Percentiles rank a stretch among this genome's conserved stretches.
These are phyloP conservation scores for Agrostemma githago DNA, from an alignment of 148 eudicot genomes.

Conservation along the genomic window DNA sequence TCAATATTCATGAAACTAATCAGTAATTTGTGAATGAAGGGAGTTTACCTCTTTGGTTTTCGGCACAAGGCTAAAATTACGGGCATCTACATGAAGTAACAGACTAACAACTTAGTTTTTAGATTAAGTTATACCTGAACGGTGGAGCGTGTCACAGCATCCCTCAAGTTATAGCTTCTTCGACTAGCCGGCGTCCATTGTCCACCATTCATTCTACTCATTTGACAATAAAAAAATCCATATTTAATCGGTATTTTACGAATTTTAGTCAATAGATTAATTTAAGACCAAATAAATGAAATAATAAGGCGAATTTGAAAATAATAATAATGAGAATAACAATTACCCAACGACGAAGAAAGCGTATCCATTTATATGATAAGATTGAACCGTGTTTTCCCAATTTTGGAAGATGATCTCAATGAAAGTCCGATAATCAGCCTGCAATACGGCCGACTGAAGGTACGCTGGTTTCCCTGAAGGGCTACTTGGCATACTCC, in stretches of 20 bases:
- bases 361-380: constrained; percentile 85
- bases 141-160: constrained; percentile 81
- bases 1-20: too few relatives aligned
- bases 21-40: too few relatives aligned
- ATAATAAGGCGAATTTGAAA: too few relatives aligned
- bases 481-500: constrained; percentile 70
- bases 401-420: constrained; percentile 88
- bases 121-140: constrained; percentile 48
- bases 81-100: too few relatives aligned
- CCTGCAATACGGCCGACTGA: constrained; percentile 62
- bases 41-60: too few relatives aligned
- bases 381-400: constrained; percentile 80
- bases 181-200: constrained; percentile 73
- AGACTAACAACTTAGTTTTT: neutral
- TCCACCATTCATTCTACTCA: constrained; percentile 88
- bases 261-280: neutral
- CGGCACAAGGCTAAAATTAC: too few relatives aligned
- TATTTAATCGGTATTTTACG: neutral
- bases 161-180: constrained; percentile 71
- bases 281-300: neutral
- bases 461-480: constrained; percentile 49
- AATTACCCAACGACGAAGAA: constrained; percentile 97
- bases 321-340: too few relatives aligned
- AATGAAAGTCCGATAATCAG: constrained; percentile 58
- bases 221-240: neutral